Percentiles rank a stretch among this genome's conserved stretches.
phyloP scores from a whole-genome alignment of 495 filamentous ascomycete genomes.

The Neurospora tetrasperma region DNA sequence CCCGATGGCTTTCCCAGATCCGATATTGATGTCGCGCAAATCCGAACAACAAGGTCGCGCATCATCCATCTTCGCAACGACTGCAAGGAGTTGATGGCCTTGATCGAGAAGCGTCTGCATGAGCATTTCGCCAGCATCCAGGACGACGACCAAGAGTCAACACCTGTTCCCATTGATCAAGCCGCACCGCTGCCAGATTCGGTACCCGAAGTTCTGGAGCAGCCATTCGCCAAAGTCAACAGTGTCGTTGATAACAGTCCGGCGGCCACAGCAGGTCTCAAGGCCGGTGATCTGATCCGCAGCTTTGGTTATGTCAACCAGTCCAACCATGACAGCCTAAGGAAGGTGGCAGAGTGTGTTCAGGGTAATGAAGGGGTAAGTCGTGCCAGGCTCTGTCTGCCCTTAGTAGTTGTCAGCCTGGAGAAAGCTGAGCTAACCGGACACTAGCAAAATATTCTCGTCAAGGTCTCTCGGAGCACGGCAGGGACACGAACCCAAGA shows the following conservation, averaged over 20 bases:
- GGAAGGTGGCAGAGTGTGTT: slow-evolving; percentile 74
- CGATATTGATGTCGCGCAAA: slow-evolving; percentile 92
- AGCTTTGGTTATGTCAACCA: slow-evolving; percentile 74
- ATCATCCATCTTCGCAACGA: slow-evolving; percentile 89
- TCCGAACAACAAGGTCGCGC: slow-evolving; percentile 79
- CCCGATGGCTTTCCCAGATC: slow-evolving; percentile 87
- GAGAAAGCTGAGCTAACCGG: slow-evolving; percentile 4
- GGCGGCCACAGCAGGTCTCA: slow-evolving; percentile 73
- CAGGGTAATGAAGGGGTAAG: slow-evolving; percentile 85
- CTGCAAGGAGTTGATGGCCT: slow-evolving; percentile 76
- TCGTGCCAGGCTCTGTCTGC: slow-evolving; percentile 3
- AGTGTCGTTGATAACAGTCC: slow-evolving; percentile 69
- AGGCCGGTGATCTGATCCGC: slow-evolving; percentile 69
- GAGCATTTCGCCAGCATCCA: slow-evolving; percentile 55
- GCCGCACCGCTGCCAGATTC: slow-evolving; percentile 21
- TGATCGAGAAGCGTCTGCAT: slow-evolving; percentile 74
- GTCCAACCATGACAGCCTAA: slow-evolving; percentile 75
- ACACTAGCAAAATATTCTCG: slow-evolving; percentile 51
- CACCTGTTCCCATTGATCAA: not conserved
- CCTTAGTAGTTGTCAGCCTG: too few relatives aligned
- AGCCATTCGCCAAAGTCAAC: slow-evolving; percentile 86
- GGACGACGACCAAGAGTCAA: slow-evolving; percentile 26
- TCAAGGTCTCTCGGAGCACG: slow-evolving; percentile 54
- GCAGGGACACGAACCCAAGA: slow-evolving; percentile 39
- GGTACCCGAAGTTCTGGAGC: slow-evolving; percentile 39